Base-by-base conservation (phyloP, 495 filamentous ascomycete species). In the Lasiosphaeria hispida region DNA sequence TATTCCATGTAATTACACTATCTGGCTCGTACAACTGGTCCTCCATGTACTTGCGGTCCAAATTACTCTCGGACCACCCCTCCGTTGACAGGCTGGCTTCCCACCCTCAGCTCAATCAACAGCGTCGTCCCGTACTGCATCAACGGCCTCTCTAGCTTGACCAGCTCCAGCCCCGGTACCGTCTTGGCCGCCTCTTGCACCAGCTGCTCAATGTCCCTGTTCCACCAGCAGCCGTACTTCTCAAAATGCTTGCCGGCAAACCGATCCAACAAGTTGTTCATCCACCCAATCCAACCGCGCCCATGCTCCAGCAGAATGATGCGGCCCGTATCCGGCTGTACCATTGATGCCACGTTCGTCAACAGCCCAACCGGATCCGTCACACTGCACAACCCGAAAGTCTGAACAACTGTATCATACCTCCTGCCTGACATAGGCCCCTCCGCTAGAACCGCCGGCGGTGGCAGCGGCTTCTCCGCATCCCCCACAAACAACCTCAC, bases 141-240 rank as follows among this genome's bases (percentile, higher is more conserved):
- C 69, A 77, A 71, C 60, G 84, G 83, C 65, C 85, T 80, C 65
- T 85, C 77, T 19, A 95, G 73, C 53, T 74, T 74, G 18, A 89
- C 77, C 44, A 98, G 76, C 75, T 92, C 88, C 65, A 98, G 72
- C 17, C 91, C 93, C 58, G 88, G 92, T 60, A 92, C 83, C 61
- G 80, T 55, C 53, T 58, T 39, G 23, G 63, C 69, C 6, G 76
- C 75, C 36, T 71, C 72, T 35, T 60, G 72, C 39, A 97, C 84
- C 68, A 97, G 83, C 55, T 71, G 72, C 55, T 87, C 89, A 53
- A 98, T 87, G 78, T 98, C 94, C 50, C 91, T 78, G 73, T 98
- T 98, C 86, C 89, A 96, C 92, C 92, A 97, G 75, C 94, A 98
- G 8, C 95, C 94, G 79, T 91, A 91, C 49, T 83, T 80, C 57